Conservation (phyloP, 805 yeast genomes). For the Phaffomyces opuntiae region DNA sequence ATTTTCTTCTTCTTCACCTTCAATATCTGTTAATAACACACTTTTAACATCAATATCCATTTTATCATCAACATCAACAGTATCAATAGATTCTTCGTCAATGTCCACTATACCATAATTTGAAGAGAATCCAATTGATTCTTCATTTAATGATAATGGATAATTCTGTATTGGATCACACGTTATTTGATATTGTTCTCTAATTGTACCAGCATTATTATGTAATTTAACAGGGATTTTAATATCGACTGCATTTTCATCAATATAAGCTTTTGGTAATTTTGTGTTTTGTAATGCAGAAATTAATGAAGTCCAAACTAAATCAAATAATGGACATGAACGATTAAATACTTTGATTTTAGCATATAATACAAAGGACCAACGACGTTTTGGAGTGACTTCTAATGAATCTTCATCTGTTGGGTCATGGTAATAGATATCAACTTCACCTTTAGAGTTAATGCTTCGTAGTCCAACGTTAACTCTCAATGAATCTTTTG, state of each 20-base stretch:
- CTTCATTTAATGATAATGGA: slow-evolving; percentile 32
- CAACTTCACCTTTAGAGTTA: slow-evolving; percentile 41
- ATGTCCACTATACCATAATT: slow-evolving; percentile 55
- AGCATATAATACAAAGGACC: slow-evolving; percentile 60
- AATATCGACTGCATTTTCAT: slow-evolving; percentile 50
- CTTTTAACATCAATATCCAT: slow-evolving; percentile 28
- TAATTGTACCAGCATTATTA: slow-evolving; percentile 39
- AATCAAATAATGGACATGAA: slow-evolving; percentile 75
- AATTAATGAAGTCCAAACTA: slow-evolving; percentile 63
- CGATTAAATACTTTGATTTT: slow-evolving; percentile 72
- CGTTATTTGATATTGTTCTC: slow-evolving; percentile 45
- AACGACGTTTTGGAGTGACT: slow-evolving; percentile 36
- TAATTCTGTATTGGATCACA: slow-evolving; percentile 42
- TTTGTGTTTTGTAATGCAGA: slow-evolving; percentile 51
- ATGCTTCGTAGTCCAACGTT: slow-evolving; percentile 45
- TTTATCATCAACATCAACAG: slow-evolving; percentile 24
- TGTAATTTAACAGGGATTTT: slow-evolving; percentile 46
- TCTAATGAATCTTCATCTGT: slow-evolving; percentile 26
- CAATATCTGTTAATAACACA: slow-evolving; percentile 62
- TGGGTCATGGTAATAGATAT: slow-evolving; percentile 42
- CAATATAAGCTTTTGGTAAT: slow-evolving; percentile 64
- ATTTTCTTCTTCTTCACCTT: slow-evolving; percentile 78
- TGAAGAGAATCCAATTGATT: slow-evolving; percentile 34
- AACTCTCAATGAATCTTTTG: slow-evolving; percentile 46
- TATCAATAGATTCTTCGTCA: slow-evolving; percentile 29